Conservation (phyloP, 192 early-diverging fungal species). For the Podila minutissima region DNA sequence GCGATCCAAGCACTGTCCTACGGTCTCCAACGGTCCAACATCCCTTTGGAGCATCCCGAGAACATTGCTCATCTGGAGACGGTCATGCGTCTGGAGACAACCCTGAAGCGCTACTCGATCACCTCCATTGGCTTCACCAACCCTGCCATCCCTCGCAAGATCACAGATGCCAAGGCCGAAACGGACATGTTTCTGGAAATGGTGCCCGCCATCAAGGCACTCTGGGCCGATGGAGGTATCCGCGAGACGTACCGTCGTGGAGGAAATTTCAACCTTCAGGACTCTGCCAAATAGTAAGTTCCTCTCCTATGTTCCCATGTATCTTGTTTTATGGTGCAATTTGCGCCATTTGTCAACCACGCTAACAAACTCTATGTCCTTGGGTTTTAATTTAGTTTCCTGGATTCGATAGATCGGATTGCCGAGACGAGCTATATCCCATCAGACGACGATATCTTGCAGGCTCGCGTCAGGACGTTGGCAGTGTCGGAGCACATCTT, state of each 20-base stretch:
- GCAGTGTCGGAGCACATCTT: slow-evolving; percentile 76
- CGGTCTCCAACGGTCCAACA: slow-evolving; percentile 30
- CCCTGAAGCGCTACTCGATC: slow-evolving; percentile 45
- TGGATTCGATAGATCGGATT: slow-evolving; percentile 62
- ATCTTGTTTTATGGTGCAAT: background rate
- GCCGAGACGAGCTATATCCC: slow-evolving; percentile 63
- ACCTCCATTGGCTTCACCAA: slow-evolving; percentile 32
- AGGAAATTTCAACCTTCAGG: slow-evolving; percentile 52
- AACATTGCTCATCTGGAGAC: slow-evolving; percentile 40
- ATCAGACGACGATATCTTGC: slow-evolving; percentile 75
- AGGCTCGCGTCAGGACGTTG: slow-evolving; percentile 74
- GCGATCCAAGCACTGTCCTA: slow-evolving; percentile 47
- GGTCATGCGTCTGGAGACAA: slow-evolving; percentile 24
- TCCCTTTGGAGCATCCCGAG: slow-evolving; percentile 31
- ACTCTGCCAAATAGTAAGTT: slow-evolving; percentile 56
- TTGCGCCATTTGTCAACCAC: background rate
- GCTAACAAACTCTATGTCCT: slow-evolving; percentile 8
- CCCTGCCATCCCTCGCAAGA: slow-evolving; percentile 21
- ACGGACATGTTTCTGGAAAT: slow-evolving; percentile 36
- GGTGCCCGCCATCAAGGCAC: slow-evolving; percentile 40
- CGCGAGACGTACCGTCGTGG: slow-evolving; percentile 38
- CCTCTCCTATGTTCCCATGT: background rate
- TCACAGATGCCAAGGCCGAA: slow-evolving; percentile 31
- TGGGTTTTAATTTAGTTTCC: slow-evolving; percentile 48
- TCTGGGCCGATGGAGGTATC: slow-evolving; percentile 52